Evolutionary conservation across 257 asterid genomes (phyloP).

Genomic region (Agastache rugosa): DNA sequence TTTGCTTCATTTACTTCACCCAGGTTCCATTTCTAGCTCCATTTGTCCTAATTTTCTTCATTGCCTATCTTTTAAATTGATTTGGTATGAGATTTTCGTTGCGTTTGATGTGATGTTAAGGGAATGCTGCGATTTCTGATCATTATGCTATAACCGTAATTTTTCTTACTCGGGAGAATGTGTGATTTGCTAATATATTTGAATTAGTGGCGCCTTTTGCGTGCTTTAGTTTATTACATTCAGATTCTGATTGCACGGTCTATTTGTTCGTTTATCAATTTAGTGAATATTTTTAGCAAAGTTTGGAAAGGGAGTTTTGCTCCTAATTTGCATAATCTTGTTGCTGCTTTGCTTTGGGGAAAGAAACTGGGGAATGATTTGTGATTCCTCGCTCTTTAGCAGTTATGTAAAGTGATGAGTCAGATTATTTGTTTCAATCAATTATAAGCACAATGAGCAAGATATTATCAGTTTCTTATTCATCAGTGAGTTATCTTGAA

Average conservation of each 20-base stretch:
- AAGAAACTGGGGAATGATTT: background rate
- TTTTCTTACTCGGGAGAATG: background rate
- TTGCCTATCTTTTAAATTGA: background rate
- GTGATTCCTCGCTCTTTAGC: background rate
- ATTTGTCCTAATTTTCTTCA: background rate
- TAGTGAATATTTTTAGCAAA: constrained; percentile 10
- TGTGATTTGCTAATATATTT: constrained; percentile 7
- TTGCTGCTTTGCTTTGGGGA: background rate
- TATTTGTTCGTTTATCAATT: background rate
- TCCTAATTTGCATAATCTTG: constrained; percentile 12
- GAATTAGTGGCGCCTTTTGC: background rate
- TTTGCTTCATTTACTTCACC: constrained; percentile 92
- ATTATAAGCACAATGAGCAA: background rate
- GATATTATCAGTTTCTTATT: background rate
- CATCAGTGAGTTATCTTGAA: constrained; percentile 11
- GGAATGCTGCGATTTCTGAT: background rate
- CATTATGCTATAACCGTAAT: background rate
- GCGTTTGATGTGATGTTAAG: background rate
- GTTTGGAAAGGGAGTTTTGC: background rate
- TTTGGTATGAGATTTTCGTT: background rate
- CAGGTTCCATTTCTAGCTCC: constrained; percentile 57
- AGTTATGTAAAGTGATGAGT: background rate
- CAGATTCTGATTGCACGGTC: constrained; percentile 13
- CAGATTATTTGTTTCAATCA: background rate
- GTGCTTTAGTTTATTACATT: background rate